Evolutionary conservation across 345 rosid genomes (phyloP), one percentile per base, ranked within the genome.

Genomic region (Dipteronia dyeriana): DNA sequence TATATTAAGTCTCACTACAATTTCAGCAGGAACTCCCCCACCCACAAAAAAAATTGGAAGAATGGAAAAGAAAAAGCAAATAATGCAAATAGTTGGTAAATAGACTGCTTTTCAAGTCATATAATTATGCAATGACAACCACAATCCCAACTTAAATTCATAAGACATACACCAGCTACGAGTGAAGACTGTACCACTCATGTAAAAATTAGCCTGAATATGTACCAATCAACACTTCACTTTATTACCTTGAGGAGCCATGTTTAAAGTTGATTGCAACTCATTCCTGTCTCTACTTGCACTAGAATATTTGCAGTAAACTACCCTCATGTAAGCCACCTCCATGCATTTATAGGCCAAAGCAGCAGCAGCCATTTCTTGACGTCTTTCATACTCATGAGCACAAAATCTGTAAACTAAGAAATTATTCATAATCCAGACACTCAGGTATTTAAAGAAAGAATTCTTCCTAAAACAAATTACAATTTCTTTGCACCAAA

Each of bases 311-410:
- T 76, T 87, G 79, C 88, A 85, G 81, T 79, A 85, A 75, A 86
- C 91, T 51, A 89, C 71, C 84, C 91, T 91, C 92, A 88, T 82
- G 80, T 80, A 87, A 51, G 95, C 94, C 71, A 91, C 91, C 80
- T 94, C 97, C 86, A 86, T 81, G 85, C 98, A 91, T 86, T 94
- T 94, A 85, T 87, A 91, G 68, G 92, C 97, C 90, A 91, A 85
- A 79, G 94, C 85, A 86, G 95, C 91, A 85, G 90, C 85, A 79
- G 90, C 90, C 97, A 87, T 87, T 76, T 92, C 92, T 56, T 73
- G 68, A 43, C 75, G 78, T 66, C 75, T 79, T 83, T 91, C 97
- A 85, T 89, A 92, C 78, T 87, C 92, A 65, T 67, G 82, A 74
- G 95, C 97, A 84, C 93, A 91, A 70, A 74, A 88, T 84, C 95